Evolutionary conservation across 345 rosid species (phyloP).

Genomic region (Citrus sinensis): DVS_A1.0 CM039163.1:8655001-8655500

Average conservation of each 20-base stretch:
- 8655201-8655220: not conserved
- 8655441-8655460: conserved; percentile 59
- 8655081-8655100: no score
- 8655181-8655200: not conserved
- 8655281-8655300: not conserved
- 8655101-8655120: no score
- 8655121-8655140: no score
- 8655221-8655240: conserved; percentile 11
- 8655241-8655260: conserved; percentile 17
- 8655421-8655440: conserved; percentile 68
- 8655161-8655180: not conserved
- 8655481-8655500: conserved; percentile 36
- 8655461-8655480: conserved; percentile 55
- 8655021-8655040: no score
- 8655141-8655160: not conserved
- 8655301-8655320: not conserved
- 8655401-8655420: conserved; percentile 62
- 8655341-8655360: conserved; percentile 54
- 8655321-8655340: not conserved
- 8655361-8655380: conserved; percentile 35
- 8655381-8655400: conserved; percentile 60
- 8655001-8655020: no score
- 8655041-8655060: no score
- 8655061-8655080: no score
- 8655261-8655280: not conserved